These are phyloP conservation scores for Astragalus glycyphyllos DNA, from an alignment of 306 rosid genomes.

Conservation along the genomic window DNA sequence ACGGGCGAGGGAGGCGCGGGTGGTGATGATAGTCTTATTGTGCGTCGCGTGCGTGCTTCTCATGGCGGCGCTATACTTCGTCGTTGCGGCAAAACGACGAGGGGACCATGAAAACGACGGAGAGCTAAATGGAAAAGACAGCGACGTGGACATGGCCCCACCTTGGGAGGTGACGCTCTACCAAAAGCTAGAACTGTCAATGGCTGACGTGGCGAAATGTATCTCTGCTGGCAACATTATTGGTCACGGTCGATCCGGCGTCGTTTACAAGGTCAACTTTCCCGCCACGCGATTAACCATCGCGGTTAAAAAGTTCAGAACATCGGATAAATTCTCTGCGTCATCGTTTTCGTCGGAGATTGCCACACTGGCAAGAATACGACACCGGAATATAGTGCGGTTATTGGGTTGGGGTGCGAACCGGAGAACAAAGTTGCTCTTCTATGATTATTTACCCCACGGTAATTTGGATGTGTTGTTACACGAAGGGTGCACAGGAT, in stretches of 20 bases:
- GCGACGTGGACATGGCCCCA: conserved; percentile 76
- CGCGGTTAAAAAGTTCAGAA: conserved; percentile 70
- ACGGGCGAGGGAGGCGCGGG: conserved; percentile 68
- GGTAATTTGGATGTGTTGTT: conserved; percentile 69
- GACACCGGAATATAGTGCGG: conserved; percentile 91
- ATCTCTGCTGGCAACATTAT: conserved; percentile 61
- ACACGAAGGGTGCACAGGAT: conserved; percentile 75
- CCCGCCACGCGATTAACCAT: conserved; percentile 58
- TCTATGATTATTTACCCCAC: conserved; percentile 70
- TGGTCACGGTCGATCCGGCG: conserved; percentile 89
- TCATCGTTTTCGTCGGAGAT: conserved; percentile 85
- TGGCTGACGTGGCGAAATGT: conserved; percentile 67
- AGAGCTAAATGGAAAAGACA: conserved; percentile 54
- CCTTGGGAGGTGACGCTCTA: conserved; percentile 93
- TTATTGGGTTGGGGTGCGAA: conserved; percentile 89
- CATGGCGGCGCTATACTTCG: conserved; percentile 75
- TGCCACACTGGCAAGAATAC: conserved; percentile 78
- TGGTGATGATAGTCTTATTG: conserved; percentile 76
- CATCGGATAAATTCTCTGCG: conserved; percentile 71
- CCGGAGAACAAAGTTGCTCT: conserved; percentile 68
- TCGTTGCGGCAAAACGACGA: conserved; percentile 53
- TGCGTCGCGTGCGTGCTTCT: conserved; percentile 75
- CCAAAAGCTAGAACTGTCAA: conserved; percentile 89
- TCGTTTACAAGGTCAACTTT: conserved; percentile 65
- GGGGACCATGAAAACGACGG: conserved; percentile 51